Conservation (phyloP, 805 yeast genomes). For the Lipomyces oligophaga region DNA sequence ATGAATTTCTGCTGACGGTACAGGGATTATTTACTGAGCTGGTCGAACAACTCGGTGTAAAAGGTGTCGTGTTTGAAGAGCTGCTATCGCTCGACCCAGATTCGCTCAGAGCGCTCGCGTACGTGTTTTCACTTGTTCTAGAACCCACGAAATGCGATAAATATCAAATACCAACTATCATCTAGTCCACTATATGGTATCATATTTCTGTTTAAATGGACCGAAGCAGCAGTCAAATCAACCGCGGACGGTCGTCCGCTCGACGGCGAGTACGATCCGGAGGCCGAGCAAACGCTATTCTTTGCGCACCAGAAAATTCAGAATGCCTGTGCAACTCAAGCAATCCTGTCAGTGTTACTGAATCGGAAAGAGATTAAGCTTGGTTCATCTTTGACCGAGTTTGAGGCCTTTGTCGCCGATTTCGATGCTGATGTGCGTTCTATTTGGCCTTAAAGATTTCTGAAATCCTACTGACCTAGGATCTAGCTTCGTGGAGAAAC, state of each 20-base stretch:
- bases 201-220: slow-evolving; percentile 61
- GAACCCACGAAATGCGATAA: neutral
- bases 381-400: slow-evolving; percentile 48
- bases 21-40: slow-evolving; percentile 62
- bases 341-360: slow-evolving; percentile 55
- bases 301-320: slow-evolving; percentile 63
- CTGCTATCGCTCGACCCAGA: slow-evolving; percentile 51
- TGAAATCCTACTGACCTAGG: neutral
- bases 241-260: slow-evolving; percentile 36
- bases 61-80: slow-evolving; percentile 56
- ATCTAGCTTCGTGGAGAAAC: slow-evolving; percentile 52
- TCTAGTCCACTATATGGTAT: slow-evolving; percentile 52
- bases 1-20: neutral
- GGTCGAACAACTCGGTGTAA: slow-evolving; percentile 52
- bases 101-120: slow-evolving; percentile 36
- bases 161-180: neutral
- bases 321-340: slow-evolving; percentile 74
- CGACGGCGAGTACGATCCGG: slow-evolving; percentile 45
- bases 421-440: slow-evolving; percentile 46
- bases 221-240: slow-evolving; percentile 37
- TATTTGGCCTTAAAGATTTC: neutral
- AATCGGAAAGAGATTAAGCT: slow-evolving; percentile 44
- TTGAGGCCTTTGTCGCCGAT: slow-evolving; percentile 48
- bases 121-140: neutral
- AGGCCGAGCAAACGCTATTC: slow-evolving; percentile 42